phyloP scores from a whole-genome alignment of 1,139 yeast genomes.

The Candida frijolesensis region DNA sequence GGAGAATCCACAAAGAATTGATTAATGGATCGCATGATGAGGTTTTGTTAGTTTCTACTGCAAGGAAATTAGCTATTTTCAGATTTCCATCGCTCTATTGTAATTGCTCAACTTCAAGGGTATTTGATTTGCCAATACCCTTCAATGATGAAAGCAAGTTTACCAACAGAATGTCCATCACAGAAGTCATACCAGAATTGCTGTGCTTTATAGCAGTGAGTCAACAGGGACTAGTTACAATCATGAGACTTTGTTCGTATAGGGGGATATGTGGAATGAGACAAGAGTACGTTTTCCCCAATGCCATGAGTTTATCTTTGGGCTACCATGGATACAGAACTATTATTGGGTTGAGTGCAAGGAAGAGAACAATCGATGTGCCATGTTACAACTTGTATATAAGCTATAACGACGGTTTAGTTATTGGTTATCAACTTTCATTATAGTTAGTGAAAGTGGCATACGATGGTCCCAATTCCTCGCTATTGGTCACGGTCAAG shows the following conservation, averaged over 20 bases:
- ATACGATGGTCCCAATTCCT: too few relatives aligned
- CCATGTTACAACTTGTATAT: slow-evolving; percentile 32
- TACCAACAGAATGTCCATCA: slow-evolving; percentile 56
- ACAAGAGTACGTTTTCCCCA: slow-evolving; percentile 60
- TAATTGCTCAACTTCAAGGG: slow-evolving; percentile 45
- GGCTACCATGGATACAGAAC: slow-evolving; percentile 34
- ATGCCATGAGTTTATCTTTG: slow-evolving; percentile 30
- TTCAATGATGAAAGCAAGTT: slow-evolving; percentile 39
- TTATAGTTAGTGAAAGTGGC: not conserved
- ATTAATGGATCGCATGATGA: slow-evolving; percentile 9
- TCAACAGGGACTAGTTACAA: slow-evolving; percentile 60
- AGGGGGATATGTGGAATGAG: slow-evolving; percentile 62
- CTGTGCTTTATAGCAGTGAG: slow-evolving; percentile 56
- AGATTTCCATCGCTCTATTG: slow-evolving; percentile 52
- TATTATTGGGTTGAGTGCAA: slow-evolving; percentile 32
- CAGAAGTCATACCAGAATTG: slow-evolving; percentile 53
- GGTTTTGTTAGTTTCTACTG: slow-evolving; percentile 49
- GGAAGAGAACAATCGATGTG: slow-evolving; percentile 23
- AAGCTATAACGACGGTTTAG: slow-evolving; percentile 37
- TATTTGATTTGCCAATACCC: slow-evolving; percentile 40
- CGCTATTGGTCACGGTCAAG: too few relatives aligned
- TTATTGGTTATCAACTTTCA: slow-evolving; percentile 27
- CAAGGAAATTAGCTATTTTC: slow-evolving; percentile 47
- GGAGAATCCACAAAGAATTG: slow-evolving; percentile 33
- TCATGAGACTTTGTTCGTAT: slow-evolving; percentile 58